Conservation (phyloP, 148 eudicot species). For the Amaranthus palmeri region DNA sequence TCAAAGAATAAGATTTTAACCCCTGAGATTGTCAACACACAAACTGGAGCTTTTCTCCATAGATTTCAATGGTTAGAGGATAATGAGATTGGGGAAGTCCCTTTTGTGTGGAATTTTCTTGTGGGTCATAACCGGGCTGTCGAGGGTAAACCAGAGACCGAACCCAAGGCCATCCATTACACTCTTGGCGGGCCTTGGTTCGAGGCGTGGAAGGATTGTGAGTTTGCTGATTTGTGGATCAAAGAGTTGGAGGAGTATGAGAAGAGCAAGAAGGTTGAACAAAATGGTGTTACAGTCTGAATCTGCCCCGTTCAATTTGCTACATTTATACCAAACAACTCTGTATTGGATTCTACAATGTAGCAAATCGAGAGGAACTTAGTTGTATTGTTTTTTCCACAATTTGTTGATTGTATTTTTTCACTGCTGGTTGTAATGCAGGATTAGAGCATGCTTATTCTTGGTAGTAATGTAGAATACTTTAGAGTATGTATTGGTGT, state of each 20-base stretch:
- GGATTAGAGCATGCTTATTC: conserved; percentile 11
- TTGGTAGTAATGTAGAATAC: conserved; percentile 10
- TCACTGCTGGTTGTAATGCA: neutral
- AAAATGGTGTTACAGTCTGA: conserved; percentile 8
- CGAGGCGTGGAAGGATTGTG: conserved; percentile 85
- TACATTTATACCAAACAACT: neutral
- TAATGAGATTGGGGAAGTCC: conserved; percentile 71
- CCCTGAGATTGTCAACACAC: conserved; percentile 64
- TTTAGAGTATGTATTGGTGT: conserved; percentile 13
- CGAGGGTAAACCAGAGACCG: conserved; percentile 49
- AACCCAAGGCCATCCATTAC: conserved; percentile 80
- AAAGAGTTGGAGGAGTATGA: conserved; percentile 34
- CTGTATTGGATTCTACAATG: neutral
- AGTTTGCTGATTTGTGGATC: conserved; percentile 76
- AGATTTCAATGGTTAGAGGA: conserved; percentile 92
- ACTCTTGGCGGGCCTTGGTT: conserved; percentile 99
- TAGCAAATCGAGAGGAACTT: conserved; percentile 9
- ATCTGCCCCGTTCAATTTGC: neutral
- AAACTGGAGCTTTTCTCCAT: conserved; percentile 75
- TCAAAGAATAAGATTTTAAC: conserved; percentile 61
- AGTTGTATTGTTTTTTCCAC: neutral
- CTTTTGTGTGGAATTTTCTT: conserved; percentile 93
- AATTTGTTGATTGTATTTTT: conserved; percentile 11
- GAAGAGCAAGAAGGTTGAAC: conserved; percentile 1
- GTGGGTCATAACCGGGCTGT: conserved; percentile 88